phyloP scores from a whole-genome alignment of 345 rosid species.

The Eutrema japonicum region DNA sequence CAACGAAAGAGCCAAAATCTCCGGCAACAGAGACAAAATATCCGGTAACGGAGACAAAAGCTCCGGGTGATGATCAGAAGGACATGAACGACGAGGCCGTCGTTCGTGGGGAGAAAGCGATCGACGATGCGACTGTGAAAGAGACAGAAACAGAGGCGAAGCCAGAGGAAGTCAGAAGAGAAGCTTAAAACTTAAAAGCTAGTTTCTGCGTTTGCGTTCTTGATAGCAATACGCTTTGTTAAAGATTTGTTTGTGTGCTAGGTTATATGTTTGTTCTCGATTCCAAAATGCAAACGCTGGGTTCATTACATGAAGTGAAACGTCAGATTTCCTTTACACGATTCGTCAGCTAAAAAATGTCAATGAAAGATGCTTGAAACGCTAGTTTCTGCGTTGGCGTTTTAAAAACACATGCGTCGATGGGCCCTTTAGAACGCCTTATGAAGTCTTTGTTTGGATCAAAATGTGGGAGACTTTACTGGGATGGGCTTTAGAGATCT shows the following conservation, averaged over 20 bases:
- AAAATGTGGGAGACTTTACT: background rate
- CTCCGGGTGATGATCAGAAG: constrained; percentile 10
- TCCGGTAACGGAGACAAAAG: background rate
- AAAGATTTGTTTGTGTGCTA: background rate
- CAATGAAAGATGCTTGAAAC: constrained; percentile 2
- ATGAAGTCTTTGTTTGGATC: background rate
- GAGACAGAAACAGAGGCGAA: constrained; percentile 29
- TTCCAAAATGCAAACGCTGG: background rate
- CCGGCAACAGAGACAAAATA: background rate
- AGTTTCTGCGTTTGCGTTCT: background rate
- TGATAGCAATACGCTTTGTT: constrained; percentile 6
- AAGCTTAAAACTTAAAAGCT: background rate
- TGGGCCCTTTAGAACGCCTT: background rate
- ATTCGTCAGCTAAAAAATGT: background rate
- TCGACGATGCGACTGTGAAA: constrained; percentile 11
- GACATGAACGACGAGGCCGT: constrained; percentile 4
- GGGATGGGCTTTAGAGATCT: constrained; percentile 1
- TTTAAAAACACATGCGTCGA: background rate
- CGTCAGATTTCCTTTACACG: background rate
- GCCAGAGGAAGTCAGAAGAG: constrained; percentile 16
- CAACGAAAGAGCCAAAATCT: background rate
- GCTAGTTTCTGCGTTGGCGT: constrained; percentile 4
- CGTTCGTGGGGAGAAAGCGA: constrained; percentile 8
- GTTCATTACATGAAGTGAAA: background rate
- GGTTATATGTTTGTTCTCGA: constrained; percentile 4